Evolutionary conservation across 768 basidiomycete species (phyloP).

Genomic region (Daedaleopsis sinensis): DNA sequence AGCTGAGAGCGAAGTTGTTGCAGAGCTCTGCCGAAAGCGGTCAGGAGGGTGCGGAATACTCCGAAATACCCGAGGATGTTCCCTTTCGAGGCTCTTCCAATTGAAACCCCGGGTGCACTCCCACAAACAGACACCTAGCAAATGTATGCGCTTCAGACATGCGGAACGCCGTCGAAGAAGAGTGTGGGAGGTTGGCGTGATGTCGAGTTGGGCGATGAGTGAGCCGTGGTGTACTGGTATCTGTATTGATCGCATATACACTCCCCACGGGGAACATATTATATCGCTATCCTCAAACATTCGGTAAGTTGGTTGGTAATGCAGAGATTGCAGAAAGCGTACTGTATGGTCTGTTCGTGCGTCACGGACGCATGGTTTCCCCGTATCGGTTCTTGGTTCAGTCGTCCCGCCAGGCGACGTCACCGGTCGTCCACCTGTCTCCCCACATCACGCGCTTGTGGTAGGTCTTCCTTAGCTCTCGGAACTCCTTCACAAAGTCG

Average conservation of each 20-base stretch:
- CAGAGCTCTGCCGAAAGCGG: conserved; percentile 19
- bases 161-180: not conserved
- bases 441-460: conserved; percentile 93
- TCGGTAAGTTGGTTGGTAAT: conserved; percentile 2
- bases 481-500: conserved; percentile 87
- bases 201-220: not conserved
- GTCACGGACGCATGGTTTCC: not conserved
- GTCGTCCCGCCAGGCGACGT: conserved; percentile 85
- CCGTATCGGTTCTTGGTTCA: conserved; percentile 29
- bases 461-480: conserved; percentile 84
- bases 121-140: not conserved
- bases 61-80: conserved; percentile 9
- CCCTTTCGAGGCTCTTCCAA: conserved; percentile 2
- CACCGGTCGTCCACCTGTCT: conserved; percentile 82
- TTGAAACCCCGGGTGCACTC: not conserved
- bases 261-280: conserved; percentile 7
- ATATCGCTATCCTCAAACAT: conserved; percentile 14
- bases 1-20: conserved; percentile 19
- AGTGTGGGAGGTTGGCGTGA: not conserved
- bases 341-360: not conserved
- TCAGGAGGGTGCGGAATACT: conserved; percentile 12
- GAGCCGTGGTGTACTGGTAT: not conserved
- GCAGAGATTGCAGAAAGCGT: not conserved
- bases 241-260: not conserved
- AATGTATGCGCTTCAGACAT: not conserved